Percentiles rank a stretch among this genome's conserved stretches.
Conservation (phyloP, 2,329 filamentous ascomycete genomes). For the Xylariaceae sp. region DNA sequence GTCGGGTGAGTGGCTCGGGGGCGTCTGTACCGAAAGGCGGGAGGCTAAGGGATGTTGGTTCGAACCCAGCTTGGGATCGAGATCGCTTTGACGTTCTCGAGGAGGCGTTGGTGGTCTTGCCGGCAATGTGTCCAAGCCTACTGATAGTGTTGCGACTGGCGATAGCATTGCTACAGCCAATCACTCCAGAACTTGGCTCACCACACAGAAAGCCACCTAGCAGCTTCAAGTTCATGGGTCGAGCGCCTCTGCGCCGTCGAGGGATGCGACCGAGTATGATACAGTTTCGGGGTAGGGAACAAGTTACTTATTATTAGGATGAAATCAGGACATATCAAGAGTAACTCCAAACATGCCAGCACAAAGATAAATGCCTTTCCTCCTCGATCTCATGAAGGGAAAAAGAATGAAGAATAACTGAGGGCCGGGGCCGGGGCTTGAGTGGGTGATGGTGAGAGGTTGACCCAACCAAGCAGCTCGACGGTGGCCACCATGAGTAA, state of each 20-base stretch:
- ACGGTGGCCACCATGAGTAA: background rate
- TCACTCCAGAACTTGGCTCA: conserved; percentile 26
- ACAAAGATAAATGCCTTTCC: background rate
- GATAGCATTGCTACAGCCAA: conserved; percentile 39
- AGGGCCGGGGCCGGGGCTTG: background rate
- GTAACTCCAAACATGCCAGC: background rate
- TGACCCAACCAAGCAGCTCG: background rate
- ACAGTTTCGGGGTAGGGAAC: too few species aligned
- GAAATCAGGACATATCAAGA: conserved; percentile 1
- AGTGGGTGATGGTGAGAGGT: conserved; percentile 1
- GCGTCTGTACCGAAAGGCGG: conserved; percentile 46
- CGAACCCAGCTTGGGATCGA: conserved; percentile 37
- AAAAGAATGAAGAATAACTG: background rate
- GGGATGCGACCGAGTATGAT: background rate
- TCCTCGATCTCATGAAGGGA: background rate
- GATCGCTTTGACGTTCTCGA: conserved; percentile 46
- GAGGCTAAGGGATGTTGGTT: conserved; percentile 39
- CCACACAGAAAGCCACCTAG: conserved; percentile 18
- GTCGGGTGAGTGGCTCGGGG: conserved; percentile 47
- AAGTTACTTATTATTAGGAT: background rate
- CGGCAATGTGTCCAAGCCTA: conserved; percentile 49
- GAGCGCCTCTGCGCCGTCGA: conserved; percentile 9
- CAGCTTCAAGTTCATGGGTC: conserved; percentile 22
- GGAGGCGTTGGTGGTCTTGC: conserved; percentile 65
- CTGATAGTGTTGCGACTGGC: conserved; percentile 34